Percentiles rank a stretch among this genome's conserved stretches.
These are phyloP conservation scores for Microdochium trichocladiopsis DNA, from an alignment of 2,329 filamentous ascomycete species.

Conservation along the genomic window DNA sequence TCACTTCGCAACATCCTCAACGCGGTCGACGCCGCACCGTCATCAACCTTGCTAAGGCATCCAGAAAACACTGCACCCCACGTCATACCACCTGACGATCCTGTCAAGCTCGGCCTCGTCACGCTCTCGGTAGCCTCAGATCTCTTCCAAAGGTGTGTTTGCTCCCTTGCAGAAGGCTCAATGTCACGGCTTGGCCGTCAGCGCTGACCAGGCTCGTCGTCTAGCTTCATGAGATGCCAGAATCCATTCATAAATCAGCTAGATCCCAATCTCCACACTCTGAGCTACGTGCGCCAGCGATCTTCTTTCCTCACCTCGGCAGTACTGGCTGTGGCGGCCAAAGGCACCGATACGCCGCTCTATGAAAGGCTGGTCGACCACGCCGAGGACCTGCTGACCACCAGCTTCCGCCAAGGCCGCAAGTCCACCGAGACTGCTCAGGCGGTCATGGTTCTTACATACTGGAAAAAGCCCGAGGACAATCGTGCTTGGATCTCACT, in stretches of 20 bases:
- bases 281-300: constrained; percentile 23
- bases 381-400: constrained; percentile 19
- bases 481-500: constrained; percentile 29
- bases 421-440: constrained; percentile 31
- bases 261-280: constrained; percentile 27
- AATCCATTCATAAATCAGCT: constrained; percentile 33
- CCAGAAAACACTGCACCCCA: background rate
- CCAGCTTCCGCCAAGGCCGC: constrained; percentile 20
- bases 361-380: constrained; percentile 18
- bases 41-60: too few relatives aligned
- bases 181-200: too few relatives aligned
- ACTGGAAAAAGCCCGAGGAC: constrained; percentile 34
- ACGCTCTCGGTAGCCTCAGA: constrained; percentile 17
- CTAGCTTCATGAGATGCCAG: constrained; percentile 27
- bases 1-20: constrained; percentile 22
- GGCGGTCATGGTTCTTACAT: constrained; percentile 28
- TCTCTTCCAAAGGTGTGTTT: constrained; percentile 19
- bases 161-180: too few relatives aligned
- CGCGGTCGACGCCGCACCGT: constrained; percentile 2
- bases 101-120: constrained; percentile 16
- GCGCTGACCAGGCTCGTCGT: background rate
- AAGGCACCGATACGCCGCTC: constrained; percentile 25
- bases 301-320: constrained; percentile 27
- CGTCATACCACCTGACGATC: constrained; percentile 13
- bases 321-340: constrained; percentile 25